Evolutionary conservation across 2,329 filamentous ascomycete species (phyloP).

Genomic region (Colletotrichum chrysophilum): DNA sequence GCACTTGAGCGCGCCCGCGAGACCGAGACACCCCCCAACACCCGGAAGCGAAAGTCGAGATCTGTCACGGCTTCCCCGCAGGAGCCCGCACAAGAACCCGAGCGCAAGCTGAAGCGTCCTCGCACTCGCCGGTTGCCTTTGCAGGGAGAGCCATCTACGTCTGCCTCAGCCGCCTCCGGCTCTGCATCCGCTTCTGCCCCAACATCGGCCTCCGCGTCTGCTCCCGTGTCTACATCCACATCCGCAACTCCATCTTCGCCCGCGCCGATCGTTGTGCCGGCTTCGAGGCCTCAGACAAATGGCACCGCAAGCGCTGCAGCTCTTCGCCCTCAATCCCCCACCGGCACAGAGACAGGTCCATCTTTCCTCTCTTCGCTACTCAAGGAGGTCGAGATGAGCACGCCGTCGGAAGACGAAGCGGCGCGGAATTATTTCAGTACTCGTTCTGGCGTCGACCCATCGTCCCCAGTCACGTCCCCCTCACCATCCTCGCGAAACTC

Average conservation of each 20-base stretch:
- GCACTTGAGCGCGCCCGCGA: slow-evolving; percentile 86
- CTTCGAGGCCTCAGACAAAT: slow-evolving; percentile 21
- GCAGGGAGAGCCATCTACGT: slow-evolving; percentile 51
- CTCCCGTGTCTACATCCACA: slow-evolving; percentile 10
- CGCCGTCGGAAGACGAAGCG: slow-evolving; percentile 62
- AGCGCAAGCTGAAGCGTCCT: slow-evolving; percentile 87
- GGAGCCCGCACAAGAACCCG: slow-evolving; percentile 70
- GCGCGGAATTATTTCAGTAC: slow-evolving; percentile 42
- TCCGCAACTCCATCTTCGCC: slow-evolving; percentile 24
- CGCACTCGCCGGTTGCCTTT: slow-evolving; percentile 72
- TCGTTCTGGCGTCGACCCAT: slow-evolving; percentile 36
- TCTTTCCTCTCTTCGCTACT: slow-evolving; percentile 87
- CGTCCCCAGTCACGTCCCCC: slow-evolving; percentile 73
- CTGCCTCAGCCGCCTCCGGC: slow-evolving; percentile 29
- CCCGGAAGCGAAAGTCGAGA: slow-evolving; percentile 75
- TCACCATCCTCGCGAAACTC: slow-evolving; percentile 69
- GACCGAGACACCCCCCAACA: slow-evolving; percentile 55
- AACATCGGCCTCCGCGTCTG: slow-evolving; percentile 27
- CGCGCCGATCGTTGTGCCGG: slow-evolving; percentile 21
- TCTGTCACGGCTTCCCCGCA: slow-evolving; percentile 75
- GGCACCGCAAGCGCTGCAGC: neutral
- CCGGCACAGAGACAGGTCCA: slow-evolving; percentile 55
- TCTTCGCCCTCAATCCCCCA: slow-evolving; percentile 5
- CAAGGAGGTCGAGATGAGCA: slow-evolving; percentile 80
- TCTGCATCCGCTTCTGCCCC: neutral